Percentiles rank a stretch among this genome's conserved stretches.
Evolutionary conservation across 768 basidiomycete genomes (phyloP).

Genomic region (Leccinum sublutescens): DNA sequence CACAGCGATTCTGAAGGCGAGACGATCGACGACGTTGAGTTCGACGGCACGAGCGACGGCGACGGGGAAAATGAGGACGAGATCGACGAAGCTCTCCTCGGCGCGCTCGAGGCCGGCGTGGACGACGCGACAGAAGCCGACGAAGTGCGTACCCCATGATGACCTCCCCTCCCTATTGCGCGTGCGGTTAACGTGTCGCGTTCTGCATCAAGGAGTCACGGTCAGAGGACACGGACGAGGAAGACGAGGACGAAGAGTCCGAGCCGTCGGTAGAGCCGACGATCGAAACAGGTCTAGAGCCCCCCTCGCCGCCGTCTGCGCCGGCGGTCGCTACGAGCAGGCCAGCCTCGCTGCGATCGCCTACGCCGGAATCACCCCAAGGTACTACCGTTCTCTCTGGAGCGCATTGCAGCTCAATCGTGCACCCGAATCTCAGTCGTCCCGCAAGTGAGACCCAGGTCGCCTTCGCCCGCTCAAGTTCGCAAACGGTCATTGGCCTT

Average conservation of each 20-base stretch:
- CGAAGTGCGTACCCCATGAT: slow-evolving; percentile 50
- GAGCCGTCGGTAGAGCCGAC: slow-evolving; percentile 35
- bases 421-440: slow-evolving; percentile 16
- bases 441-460: slow-evolving; percentile 35
- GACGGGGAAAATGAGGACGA: slow-evolving; percentile 49
- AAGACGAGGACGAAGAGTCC: slow-evolving; percentile 51
- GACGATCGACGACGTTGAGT: slow-evolving; percentile 56
- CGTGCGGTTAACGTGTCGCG: slow-evolving; percentile 6
- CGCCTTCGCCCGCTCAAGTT: slow-evolving; percentile 53
- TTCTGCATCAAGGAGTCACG: slow-evolving; percentile 46
- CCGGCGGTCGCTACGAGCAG: slow-evolving; percentile 20
- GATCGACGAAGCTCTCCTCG: slow-evolving; percentile 60
- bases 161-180: background rate
- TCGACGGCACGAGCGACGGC: slow-evolving; percentile 44
- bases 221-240: slow-evolving; percentile 59
- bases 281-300: slow-evolving; percentile 31
- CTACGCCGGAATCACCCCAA: slow-evolving; percentile 34
- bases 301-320: slow-evolving; percentile 27
- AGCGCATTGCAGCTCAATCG: slow-evolving; percentile 13
- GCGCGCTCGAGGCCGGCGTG: slow-evolving; percentile 50
- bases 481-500: slow-evolving; percentile 47
- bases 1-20: slow-evolving; percentile 66
- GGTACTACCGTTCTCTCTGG: slow-evolving; percentile 23
- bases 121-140: slow-evolving; percentile 71
- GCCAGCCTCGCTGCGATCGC: slow-evolving; percentile 19